Conservation (phyloP, 1,139 yeast species). For the Taphrina betulina region DNA sequence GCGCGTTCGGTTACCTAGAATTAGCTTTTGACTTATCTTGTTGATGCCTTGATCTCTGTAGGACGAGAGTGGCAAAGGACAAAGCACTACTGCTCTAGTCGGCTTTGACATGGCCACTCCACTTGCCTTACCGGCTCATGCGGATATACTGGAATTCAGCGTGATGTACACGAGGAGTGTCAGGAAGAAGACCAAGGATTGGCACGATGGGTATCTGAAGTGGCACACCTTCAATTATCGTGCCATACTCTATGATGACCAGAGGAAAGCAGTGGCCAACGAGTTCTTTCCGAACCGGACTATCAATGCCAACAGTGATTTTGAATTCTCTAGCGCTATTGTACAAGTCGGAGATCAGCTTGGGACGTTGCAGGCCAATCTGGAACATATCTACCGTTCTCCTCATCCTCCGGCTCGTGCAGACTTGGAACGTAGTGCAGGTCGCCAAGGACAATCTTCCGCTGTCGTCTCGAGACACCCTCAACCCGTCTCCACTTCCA, state of each 20-base stretch:
- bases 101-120: constrained; percentile 25
- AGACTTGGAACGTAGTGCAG: neutral
- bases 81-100: too few species aligned
- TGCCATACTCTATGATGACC: constrained; percentile 50
- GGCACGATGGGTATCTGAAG: constrained; percentile 56
- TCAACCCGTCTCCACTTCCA: neutral
- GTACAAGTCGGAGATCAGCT: constrained; percentile 13
- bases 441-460: too few species aligned
- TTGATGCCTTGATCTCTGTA: too few species aligned
- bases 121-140: constrained; percentile 2
- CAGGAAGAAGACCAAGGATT: constrained; percentile 53
- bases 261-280: constrained; percentile 46
- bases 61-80: too few species aligned
- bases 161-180: constrained; percentile 51
- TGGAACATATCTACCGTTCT: constrained; percentile 17
- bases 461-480: neutral
- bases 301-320: constrained; percentile 16
- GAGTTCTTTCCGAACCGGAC: constrained; percentile 42
- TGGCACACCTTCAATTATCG: constrained; percentile 54
- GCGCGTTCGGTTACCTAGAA: too few species aligned
- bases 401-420: too few species aligned
- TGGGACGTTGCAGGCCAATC: constrained; percentile 23
- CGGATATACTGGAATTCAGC: constrained; percentile 48
- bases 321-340: constrained; percentile 9
- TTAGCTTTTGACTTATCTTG: too few species aligned